phyloP scores from a whole-genome alignment of 2,329 filamentous ascomycete species.

The Aspergillus melleus region DNA sequence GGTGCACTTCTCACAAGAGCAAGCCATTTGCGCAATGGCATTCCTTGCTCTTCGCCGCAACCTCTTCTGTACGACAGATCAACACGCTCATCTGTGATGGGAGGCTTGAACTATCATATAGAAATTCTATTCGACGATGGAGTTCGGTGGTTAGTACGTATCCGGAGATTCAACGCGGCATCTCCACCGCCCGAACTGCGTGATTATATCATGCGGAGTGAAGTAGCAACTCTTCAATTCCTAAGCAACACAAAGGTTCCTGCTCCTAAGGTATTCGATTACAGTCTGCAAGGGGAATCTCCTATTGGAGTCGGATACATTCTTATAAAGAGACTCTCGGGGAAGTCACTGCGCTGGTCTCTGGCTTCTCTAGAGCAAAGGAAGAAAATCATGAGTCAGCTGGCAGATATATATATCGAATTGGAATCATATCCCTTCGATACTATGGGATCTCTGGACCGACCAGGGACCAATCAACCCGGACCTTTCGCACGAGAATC shows the following conservation, averaged over 20 bases:
- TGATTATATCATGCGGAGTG: no score
- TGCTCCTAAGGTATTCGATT: slow-evolving; percentile 41
- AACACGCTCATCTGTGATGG: no score
- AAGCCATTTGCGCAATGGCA: no score
- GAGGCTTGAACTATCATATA: no score
- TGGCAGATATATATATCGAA: slow-evolving; percentile 43
- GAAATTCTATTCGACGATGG: no score
- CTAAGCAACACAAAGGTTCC: slow-evolving; percentile 38
- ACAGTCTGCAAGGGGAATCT: slow-evolving; percentile 34
- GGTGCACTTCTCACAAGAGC: no score
- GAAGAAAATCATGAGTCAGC: slow-evolving; percentile 38
- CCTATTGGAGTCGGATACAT: slow-evolving; percentile 44
- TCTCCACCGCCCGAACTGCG: no score
- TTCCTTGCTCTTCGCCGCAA: no score
- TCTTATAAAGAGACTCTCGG: slow-evolving; percentile 45
- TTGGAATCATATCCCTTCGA: slow-evolving; percentile 40
- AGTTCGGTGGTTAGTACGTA: no score
- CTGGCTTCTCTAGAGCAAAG: slow-evolving; percentile 34
- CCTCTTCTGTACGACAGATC: no score
- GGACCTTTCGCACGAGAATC: slow-evolving; percentile 42
- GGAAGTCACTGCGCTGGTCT: slow-evolving; percentile 40
- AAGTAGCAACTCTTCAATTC: slow-evolving; percentile 41
- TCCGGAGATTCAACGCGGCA: no score
- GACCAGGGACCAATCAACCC: slow-evolving; percentile 27
- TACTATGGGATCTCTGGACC: slow-evolving; percentile 37